Percentiles rank a stretch among this genome's conserved stretches.
Conservation (phyloP, 805 yeast species). For the Sugiyamaella americana region DNA sequence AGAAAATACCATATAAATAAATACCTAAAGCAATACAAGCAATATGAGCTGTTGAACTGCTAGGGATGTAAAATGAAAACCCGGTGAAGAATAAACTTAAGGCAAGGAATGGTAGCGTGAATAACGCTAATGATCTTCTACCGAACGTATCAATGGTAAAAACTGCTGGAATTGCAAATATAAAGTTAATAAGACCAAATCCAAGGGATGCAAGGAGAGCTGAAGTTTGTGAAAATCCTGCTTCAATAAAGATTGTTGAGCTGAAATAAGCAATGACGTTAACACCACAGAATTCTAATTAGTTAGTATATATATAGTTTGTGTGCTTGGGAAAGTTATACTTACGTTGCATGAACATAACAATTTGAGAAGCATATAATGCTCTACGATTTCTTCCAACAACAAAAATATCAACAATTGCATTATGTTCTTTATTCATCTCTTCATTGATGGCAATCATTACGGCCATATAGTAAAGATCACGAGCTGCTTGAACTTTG, state of each 20-base stretch:
- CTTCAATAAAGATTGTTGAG: conserved; percentile 63
- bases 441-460: conserved; percentile 39
- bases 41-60: conserved; percentile 41
- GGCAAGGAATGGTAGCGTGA: conserved; percentile 57
- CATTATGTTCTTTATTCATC: conserved; percentile 33
- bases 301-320: too few species aligned
- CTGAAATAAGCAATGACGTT: conserved; percentile 85
- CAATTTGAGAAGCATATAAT: conserved; percentile 70
- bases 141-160: conserved; percentile 75
- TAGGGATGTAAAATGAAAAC: conserved; percentile 64
- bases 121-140: conserved; percentile 52
- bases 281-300: conserved; percentile 85
- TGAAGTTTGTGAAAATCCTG: conserved; percentile 55
- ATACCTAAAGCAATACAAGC: conserved; percentile 70
- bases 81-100: conserved; percentile 45
- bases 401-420: conserved; percentile 43
- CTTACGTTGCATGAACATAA: conserved; percentile 82
- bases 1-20: conserved; percentile 64
- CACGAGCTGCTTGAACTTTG: conserved; percentile 56
- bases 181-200: conserved; percentile 72
- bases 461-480: conserved; percentile 52
- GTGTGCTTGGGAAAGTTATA: too few species aligned
- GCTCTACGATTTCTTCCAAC: conserved; percentile 81
- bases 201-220: conserved; percentile 82
- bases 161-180: conserved; percentile 79